Percentiles rank a stretch among this genome's conserved stretches.
phyloP scores from a whole-genome alignment of 495 filamentous ascomycete genomes.

The Daldinia decipiens region DNA sequence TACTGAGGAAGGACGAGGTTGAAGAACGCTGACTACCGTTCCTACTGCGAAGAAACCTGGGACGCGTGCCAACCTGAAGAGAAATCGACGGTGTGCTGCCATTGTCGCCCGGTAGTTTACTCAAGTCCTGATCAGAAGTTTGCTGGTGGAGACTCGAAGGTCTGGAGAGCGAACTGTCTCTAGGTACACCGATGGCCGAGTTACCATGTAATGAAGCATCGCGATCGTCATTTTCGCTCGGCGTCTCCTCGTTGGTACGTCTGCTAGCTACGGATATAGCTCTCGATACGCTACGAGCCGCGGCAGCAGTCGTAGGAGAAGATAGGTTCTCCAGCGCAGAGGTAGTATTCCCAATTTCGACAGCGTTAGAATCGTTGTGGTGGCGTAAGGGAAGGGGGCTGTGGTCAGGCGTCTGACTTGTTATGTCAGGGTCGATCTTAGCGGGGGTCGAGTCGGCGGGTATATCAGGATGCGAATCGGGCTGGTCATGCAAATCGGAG shows the following conservation, averaged over 20 bases:
- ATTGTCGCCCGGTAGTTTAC: slow-evolving; percentile 45
- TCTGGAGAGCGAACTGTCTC: slow-evolving; percentile 61
- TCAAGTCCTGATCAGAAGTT: slow-evolving; percentile 46
- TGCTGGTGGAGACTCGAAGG: slow-evolving; percentile 52
- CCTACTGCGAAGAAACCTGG: slow-evolving; percentile 77
- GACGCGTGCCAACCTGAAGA: slow-evolving; percentile 62
- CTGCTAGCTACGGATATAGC: slow-evolving; percentile 60
- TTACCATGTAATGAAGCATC: slow-evolving; percentile 35
- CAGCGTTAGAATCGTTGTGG: slow-evolving; percentile 34
- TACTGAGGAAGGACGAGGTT: slow-evolving; percentile 75
- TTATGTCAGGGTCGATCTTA: slow-evolving; percentile 27
- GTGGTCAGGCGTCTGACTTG: slow-evolving; percentile 36
- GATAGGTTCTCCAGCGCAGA: slow-evolving; percentile 71
- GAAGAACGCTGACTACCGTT: slow-evolving; percentile 83
- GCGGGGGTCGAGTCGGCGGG: slow-evolving; percentile 14
- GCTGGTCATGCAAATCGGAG: slow-evolving; percentile 8
- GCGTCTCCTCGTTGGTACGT: slow-evolving; percentile 49
- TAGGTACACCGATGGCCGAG: slow-evolving; percentile 17
- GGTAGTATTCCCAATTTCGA: slow-evolving; percentile 59
- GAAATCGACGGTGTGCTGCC: slow-evolving; percentile 47
- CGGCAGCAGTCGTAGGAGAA: slow-evolving; percentile 73
- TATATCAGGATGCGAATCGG: slow-evolving; percentile 10
- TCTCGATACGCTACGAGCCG: slow-evolving; percentile 65
- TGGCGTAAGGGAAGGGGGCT: slow-evolving; percentile 40
- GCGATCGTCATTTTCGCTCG: slow-evolving; percentile 51